phyloP scores from a whole-genome alignment of 306 rosid species.

The Malus domestica region ASM211411v1 NC_041796.1:18778501-18779000 shows the following conservation, averaged over 20 bases:
- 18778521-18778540: slow-evolving; percentile 72
- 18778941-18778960: not conserved
- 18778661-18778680: not conserved
- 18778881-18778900: slow-evolving; percentile 17
- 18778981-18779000: slow-evolving; percentile 11
- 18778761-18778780: not conserved
- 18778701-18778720: not conserved
- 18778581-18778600: slow-evolving; percentile 72
- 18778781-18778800: not conserved
- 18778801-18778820: slow-evolving; percentile 12
- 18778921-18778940: not conserved
- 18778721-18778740: not conserved
- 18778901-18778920: slow-evolving; percentile 17
- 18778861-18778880: slow-evolving; percentile 28
- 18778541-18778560: slow-evolving; percentile 69
- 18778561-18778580: slow-evolving; percentile 87
- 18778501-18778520: slow-evolving; percentile 58
- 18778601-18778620: slow-evolving; percentile 18
- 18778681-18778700: not conserved
- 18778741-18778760: not conserved
- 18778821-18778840: slow-evolving; percentile 22
- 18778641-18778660: slow-evolving; percentile 45
- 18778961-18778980: not conserved
- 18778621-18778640: slow-evolving; percentile 16
- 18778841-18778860: slow-evolving; percentile 14